phyloP scores from a whole-genome alignment of 2,329 filamentous ascomycete genomes.

The Stylonectria norvegica region DNA sequence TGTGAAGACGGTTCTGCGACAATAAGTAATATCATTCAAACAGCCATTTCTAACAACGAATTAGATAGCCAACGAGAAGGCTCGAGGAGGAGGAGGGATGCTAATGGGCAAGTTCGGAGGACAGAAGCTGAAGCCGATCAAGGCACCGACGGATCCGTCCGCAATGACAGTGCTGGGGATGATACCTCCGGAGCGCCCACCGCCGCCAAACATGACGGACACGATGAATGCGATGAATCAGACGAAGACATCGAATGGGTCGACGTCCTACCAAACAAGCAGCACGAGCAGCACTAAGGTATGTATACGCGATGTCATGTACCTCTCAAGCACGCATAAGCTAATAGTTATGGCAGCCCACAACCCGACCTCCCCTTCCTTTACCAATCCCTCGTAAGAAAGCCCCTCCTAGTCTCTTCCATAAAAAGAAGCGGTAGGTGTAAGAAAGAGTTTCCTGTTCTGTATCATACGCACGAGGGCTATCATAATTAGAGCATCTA shows the following conservation, averaged over 20 bases:
- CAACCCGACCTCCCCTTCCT: slow-evolving; percentile 17
- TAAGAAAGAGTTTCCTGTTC: neutral
- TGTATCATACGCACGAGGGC: slow-evolving; percentile 1
- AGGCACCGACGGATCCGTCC: slow-evolving; percentile 45
- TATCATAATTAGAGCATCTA: slow-evolving; percentile 11
- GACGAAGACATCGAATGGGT: slow-evolving; percentile 20
- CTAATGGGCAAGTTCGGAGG: slow-evolving; percentile 36
- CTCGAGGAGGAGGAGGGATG: slow-evolving; percentile 31
- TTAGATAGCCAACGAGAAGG: slow-evolving; percentile 31
- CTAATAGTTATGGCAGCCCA: slow-evolving; percentile 16
- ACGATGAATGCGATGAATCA: slow-evolving; percentile 11
- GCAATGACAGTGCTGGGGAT: slow-evolving; percentile 52
- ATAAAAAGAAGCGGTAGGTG: slow-evolving; percentile 36
- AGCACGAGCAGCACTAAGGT: slow-evolving; percentile 21
- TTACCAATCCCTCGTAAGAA: slow-evolving; percentile 36
- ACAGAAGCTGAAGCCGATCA: slow-evolving; percentile 30
- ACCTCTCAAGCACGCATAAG: neutral
- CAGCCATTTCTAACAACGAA: slow-evolving; percentile 23
- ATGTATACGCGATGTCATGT: slow-evolving; percentile 1
- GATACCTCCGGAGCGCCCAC: slow-evolving; percentile 43
- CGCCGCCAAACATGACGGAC: slow-evolving; percentile 27
- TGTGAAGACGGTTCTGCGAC: slow-evolving; percentile 20
- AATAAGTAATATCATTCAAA: neutral
- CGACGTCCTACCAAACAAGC: slow-evolving; percentile 15
- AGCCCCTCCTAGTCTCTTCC: slow-evolving; percentile 43